Evolutionary conservation across 768 basidiomycete species (phyloP), one percentile per base, ranked within the genome.

Genomic region (Hortiboletus campestris): DNA sequence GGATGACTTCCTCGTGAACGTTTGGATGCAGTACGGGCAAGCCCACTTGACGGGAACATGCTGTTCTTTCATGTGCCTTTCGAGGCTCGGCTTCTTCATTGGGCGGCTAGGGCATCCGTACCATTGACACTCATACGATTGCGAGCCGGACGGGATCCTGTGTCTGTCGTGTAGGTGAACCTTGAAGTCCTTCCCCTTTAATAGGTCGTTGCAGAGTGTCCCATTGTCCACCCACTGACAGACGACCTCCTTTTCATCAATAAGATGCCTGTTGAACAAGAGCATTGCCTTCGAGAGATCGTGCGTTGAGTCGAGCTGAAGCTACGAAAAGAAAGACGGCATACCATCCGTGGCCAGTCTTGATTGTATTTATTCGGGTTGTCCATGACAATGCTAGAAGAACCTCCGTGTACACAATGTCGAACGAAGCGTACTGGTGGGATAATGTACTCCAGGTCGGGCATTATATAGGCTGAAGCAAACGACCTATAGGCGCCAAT

Each of bases 41-140:
- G 45, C 34, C 34, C 34, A 46, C 17, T 38, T 47, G 8, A 58
- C 34, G 2, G 39, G 44, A 3, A 31, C 6, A 4, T 58, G 57
- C 8, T 16, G 28, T 14, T 58, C 57, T 19, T 40, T 46, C 2
- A 52, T 11, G 10, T 59, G 57, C 9, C 57, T 45, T 40, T 34
- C 44, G 13, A 58, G 57, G 28, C 46, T 58, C n/a, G 56, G 43
- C 32, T 39, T 59, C 32, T 4, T 20, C 57, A 58, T 58, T 1
- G 25, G 3, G 13, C 0, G 8, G 10, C 25, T 10, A 11, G 3
- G 4, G 2, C 56, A 59, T 5, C 2, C 2, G 13, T 13, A 4
- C 57, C 57, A 58, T 17, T 19, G 49, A 51, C 57, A 57, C 1
- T 5, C 4, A 36, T 39, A 36, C 1, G 0, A 2, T 6, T 16